Evolutionary conservation across 306 rosid genomes (phyloP).

Genomic region (Begonia masoniana): DNA sequence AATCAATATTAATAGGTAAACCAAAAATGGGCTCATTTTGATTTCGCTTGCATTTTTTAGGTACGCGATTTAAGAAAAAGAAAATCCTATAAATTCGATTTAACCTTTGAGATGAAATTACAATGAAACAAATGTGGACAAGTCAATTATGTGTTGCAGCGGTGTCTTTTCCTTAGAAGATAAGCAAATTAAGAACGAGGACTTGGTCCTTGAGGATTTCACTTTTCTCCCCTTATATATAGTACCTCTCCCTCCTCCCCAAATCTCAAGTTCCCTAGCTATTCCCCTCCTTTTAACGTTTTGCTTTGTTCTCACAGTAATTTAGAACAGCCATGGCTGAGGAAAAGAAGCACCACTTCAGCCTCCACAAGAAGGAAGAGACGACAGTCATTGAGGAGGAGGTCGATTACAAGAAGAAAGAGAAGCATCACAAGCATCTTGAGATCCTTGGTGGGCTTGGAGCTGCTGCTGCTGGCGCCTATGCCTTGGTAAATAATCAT

Average conservation of each 20-base stretch:
- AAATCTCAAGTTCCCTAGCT: not conserved
- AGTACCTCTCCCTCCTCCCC: not conserved
- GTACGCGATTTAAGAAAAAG: too few species aligned
- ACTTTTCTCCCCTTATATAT: too few species aligned
- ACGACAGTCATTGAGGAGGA: conserved; percentile 1
- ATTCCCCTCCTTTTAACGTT: not conserved
- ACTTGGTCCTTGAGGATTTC: too few species aligned
- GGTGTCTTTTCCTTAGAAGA: too few species aligned
- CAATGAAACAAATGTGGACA: too few species aligned
- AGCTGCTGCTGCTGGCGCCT: conserved; percentile 38
- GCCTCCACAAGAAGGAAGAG: conserved; percentile 35
- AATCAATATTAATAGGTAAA: too few species aligned
- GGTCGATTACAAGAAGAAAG: conserved; percentile 45
- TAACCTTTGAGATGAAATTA: too few species aligned
- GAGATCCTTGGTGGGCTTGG: conserved; percentile 44
- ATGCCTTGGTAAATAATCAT: conserved; percentile 39
- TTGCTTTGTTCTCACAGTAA: not conserved
- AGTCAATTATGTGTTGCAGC: too few species aligned
- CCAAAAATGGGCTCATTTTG: too few species aligned
- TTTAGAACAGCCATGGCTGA: conserved; percentile 35
- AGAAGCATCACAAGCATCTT: conserved; percentile 43
- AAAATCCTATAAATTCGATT: too few species aligned
- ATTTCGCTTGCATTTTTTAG: too few species aligned
- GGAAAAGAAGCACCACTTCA: conserved; percentile 29
- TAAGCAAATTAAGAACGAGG: too few species aligned